Evolutionary conservation across 129 eudicot genomes (phyloP).

Genomic region (Oenanthe sinensis): DNA sequence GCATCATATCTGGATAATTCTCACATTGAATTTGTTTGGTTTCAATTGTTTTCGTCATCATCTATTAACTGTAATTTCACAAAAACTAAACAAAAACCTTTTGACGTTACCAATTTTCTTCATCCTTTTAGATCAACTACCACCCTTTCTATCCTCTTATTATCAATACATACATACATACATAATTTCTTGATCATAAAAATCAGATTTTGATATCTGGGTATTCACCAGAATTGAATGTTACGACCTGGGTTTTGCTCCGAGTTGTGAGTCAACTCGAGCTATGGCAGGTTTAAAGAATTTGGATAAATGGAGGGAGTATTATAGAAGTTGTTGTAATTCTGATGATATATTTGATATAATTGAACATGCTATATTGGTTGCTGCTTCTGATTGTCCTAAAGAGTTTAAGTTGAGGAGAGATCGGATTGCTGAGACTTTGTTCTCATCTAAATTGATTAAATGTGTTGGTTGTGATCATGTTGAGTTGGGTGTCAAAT

Average conservation of each 20-base stretch:
- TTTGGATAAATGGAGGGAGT: slow-evolving; percentile 74
- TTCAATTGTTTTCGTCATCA: background rate
- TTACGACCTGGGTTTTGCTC: slow-evolving; percentile 22
- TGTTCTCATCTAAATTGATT: slow-evolving; percentile 52
- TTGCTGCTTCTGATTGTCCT: slow-evolving; percentile 81
- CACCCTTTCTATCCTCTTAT: background rate
- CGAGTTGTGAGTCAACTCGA: slow-evolving; percentile 10
- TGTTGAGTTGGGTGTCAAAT: slow-evolving; percentile 31
- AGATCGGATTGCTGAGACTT: slow-evolving; percentile 59
- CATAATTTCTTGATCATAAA: slow-evolving; percentile 12
- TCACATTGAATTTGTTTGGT: background rate
- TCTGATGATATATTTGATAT: slow-evolving; percentile 63
- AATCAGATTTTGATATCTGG: slow-evolving; percentile 31
- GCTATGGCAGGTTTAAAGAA: slow-evolving; percentile 22
- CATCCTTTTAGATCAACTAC: background rate
- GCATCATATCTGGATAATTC: slow-evolving; percentile 3
- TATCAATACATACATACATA: background rate
- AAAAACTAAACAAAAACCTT: background rate
- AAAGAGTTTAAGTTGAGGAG: slow-evolving; percentile 59
- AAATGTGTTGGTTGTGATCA: slow-evolving; percentile 62
- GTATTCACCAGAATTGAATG: slow-evolving; percentile 11
- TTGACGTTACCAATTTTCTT: background rate
- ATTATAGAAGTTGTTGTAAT: slow-evolving; percentile 39
- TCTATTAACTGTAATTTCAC: slow-evolving; percentile 1
- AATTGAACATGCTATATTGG: slow-evolving; percentile 62